phyloP scores from a whole-genome alignment of 2,329 filamentous ascomycete genomes.

The Aureobasidium lini region DNA sequence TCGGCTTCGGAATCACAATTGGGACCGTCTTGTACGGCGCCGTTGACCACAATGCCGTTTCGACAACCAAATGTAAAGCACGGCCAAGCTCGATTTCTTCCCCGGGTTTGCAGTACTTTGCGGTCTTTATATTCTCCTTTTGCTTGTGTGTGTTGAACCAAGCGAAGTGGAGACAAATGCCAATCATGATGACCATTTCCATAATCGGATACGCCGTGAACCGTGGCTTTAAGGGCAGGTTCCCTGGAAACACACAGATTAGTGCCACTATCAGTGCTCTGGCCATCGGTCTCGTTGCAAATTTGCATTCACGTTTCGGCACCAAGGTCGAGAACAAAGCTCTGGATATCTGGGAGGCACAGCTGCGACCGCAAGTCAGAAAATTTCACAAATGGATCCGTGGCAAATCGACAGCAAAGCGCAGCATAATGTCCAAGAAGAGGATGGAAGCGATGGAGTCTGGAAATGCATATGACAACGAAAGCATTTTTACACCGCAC shows the following conservation, averaged over 20 bases:
- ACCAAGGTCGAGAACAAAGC: conserved; percentile 49
- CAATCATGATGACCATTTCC: conserved; percentile 67
- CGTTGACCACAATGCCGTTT: conserved; percentile 41
- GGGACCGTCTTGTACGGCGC: conserved; percentile 42
- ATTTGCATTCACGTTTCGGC: conserved; percentile 66
- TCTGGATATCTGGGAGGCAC: conserved; percentile 47
- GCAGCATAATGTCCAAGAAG: conserved; percentile 17
- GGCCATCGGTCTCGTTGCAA: conserved; percentile 68
- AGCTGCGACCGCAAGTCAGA: conserved; percentile 34
- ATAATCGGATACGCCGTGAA: conserved; percentile 68
- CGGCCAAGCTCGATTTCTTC: too few relatives aligned
- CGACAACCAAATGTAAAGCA: too few relatives aligned
- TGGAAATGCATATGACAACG: conserved; percentile 17
- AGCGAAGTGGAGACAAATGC: conserved; percentile 69
- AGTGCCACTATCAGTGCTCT: conserved; percentile 72
- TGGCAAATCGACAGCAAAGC: conserved; percentile 18
- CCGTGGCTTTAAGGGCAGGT: conserved; percentile 61
- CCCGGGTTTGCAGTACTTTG: conserved; percentile 63
- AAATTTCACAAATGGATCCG: conserved; percentile 25
- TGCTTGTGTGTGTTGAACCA: conserved; percentile 75
- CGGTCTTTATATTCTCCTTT: conserved; percentile 65
- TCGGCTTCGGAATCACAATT: conserved; percentile 46
- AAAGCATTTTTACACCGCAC: conserved; percentile 25
- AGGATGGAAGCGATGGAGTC: conserved; percentile 21
- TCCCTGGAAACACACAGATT: conserved; percentile 64